phyloP scores from a whole-genome alignment of 345 rosid genomes.

The Gynandropsis gynandra region DNA sequence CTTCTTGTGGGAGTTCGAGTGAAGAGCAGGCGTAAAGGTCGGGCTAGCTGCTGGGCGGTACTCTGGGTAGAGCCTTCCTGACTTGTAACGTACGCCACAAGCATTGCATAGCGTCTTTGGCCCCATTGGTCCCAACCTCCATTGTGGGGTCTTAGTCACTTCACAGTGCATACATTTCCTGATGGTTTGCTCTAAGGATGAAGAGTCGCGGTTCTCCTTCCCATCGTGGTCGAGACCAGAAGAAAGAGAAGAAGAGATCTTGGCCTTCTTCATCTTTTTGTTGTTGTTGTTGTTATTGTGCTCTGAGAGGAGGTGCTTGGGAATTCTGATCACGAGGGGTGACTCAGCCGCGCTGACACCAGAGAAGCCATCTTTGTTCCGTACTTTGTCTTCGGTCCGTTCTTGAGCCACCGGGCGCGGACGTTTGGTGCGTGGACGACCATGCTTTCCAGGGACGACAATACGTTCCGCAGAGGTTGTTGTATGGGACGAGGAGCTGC shows the following conservation, averaged over 20 bases:
- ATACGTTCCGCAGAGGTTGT: constrained; percentile 29
- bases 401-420: constrained; percentile 64
- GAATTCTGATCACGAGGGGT: constrained; percentile 55
- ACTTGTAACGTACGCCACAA: constrained; percentile 90
- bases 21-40: constrained; percentile 74
- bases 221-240: constrained; percentile 33
- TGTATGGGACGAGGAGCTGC: constrained; percentile 62
- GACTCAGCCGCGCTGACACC: constrained; percentile 24
- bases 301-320: constrained; percentile 46
- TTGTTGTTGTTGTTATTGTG: constrained; percentile 56
- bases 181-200: constrained; percentile 32
- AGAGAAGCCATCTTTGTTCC: constrained; percentile 40
- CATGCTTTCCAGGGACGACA: constrained; percentile 38
- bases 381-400: constrained; percentile 30
- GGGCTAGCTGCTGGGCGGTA: constrained; percentile 98
- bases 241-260: constrained; percentile 30
- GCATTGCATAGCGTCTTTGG: constrained; percentile 98
- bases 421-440: constrained; percentile 91
- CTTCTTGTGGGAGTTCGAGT: constrained; percentile 96
- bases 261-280: constrained; percentile 55
- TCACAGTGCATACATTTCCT: constrained; percentile 96
- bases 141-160: constrained; percentile 92
- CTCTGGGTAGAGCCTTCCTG: constrained; percentile 94
- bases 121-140: constrained; percentile 99
- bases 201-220: constrained; percentile 28